Evolutionary conservation across 495 filamentous ascomycete genomes (phyloP), one percentile per base, ranked within the genome.

Genomic region (Astrocystis sublimbata): DNA sequence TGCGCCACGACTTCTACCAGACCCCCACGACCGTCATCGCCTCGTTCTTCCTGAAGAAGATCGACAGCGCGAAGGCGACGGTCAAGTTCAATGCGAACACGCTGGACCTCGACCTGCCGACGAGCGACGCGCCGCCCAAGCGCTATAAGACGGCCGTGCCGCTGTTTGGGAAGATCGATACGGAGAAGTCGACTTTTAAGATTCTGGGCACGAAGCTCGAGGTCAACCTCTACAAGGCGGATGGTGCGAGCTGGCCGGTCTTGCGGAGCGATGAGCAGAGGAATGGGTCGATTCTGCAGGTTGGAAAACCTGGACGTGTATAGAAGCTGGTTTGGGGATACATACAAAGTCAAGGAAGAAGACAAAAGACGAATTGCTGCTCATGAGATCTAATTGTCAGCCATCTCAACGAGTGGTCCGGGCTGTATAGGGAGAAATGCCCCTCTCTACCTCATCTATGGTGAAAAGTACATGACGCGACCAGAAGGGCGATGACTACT

Each of bases 191-290:
- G 42, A 83, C 78, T 58, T 94, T 87, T 77, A 92, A 90, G 73
- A 89, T 98, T 40, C 79, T 97, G 74, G 92, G 92, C n/a, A 97
- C 94, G 8, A 98, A 98, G 78, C 78, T 98, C 41, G 96, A 98
- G 70, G 78, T 98, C 63, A 91, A 82, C 30, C 81, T 98, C 55
- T 81, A 79, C 63, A 97, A 97, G 82, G 85, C 84, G 3, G 88
- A 97, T 78, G 90, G 88, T 47, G 82, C 78, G 49, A 89, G 90
- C 71, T 97, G 93, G 93, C 90, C 92, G 33, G 90, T 92, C n/a
- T 74, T 97, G 72, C 86, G 92, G 64, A 92, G 88, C 65, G 90
- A 93, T 70, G 92, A 96, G 64, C 83, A 80, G 65, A 81, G 83
- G 66, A 88, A 86, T 24, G 92, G 91, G 13, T 86, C 92, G 75